phyloP scores from a whole-genome alignment of 768 basidiomycete genomes.

The Pholiota conissans region DNA sequence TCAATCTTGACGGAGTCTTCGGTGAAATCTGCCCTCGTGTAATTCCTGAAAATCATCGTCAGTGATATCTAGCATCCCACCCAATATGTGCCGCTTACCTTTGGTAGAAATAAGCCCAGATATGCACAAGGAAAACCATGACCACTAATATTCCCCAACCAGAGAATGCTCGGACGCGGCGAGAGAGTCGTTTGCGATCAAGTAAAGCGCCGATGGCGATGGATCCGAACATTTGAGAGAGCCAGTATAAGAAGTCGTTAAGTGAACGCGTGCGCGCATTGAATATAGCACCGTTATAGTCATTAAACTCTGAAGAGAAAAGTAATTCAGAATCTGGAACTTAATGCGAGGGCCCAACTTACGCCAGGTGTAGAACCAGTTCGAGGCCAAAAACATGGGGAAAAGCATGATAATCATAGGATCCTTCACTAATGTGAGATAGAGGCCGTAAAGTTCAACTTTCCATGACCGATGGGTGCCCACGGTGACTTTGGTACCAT shows the following conservation, averaged over 20 bases:
- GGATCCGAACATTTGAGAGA: conserved; percentile 76
- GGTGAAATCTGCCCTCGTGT: conserved; percentile 54
- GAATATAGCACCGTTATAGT: conserved; percentile 75
- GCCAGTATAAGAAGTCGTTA: conserved; percentile 81
- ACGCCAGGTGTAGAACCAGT: conserved; percentile 91
- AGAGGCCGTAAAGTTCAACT: conserved; percentile 72
- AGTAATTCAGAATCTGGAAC: not conserved
- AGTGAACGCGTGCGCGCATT: conserved; percentile 76
- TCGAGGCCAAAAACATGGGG: conserved; percentile 84
- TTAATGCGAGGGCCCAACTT: conserved; percentile 21
- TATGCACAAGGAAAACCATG: conserved; percentile 69
- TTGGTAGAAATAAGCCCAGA: conserved; percentile 79
- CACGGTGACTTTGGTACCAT: conserved; percentile 66
- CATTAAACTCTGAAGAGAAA: conserved; percentile 61
- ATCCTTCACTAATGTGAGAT: conserved; percentile 65
- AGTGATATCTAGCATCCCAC: too few relatives aligned
- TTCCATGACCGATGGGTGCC: conserved; percentile 77
- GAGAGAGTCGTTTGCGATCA: conserved; percentile 52
- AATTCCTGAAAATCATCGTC: conserved; percentile 33
- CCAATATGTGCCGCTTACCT: too few relatives aligned
- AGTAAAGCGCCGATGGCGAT: conserved; percentile 68
- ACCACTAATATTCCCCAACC: conserved; percentile 66
- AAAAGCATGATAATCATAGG: conserved; percentile 73
- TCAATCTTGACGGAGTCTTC: conserved; percentile 51
- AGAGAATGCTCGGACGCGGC: conserved; percentile 69